Percentiles rank a stretch among this genome's conserved stretches.
Conservation (phyloP, 306 rosid genomes). For the Elaeagnus macrophylla region DNA sequence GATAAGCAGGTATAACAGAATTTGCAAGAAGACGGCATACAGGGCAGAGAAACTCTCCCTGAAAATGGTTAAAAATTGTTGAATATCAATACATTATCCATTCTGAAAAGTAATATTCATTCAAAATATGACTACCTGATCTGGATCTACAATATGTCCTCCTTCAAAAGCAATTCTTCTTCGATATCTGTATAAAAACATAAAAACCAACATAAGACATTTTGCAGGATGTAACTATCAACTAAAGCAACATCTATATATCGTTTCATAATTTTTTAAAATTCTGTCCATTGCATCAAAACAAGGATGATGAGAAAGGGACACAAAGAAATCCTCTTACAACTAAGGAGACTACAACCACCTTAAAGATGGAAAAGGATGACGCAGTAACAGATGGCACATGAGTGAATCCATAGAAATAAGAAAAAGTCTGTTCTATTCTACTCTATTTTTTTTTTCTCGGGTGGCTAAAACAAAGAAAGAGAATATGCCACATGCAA, state of each 20-base stretch:
- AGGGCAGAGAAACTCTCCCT: slow-evolving; percentile 98
- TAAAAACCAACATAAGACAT: slow-evolving; percentile 1
- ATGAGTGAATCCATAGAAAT: no score
- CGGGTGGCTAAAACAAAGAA: no score
- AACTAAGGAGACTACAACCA: no score
- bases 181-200: slow-evolving; percentile 46
- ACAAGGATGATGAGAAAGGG: no score
- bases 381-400: no score
- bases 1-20: slow-evolving; percentile 66
- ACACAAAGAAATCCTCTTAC: no score
- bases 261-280: no score
- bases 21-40: slow-evolving; percentile 94
- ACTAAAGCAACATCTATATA: background rate
- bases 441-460: no score
- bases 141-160: slow-evolving; percentile 94
- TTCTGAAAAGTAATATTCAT: slow-evolving; percentile 3
- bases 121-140: slow-evolving; percentile 43
- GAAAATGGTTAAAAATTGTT: slow-evolving; percentile 5
- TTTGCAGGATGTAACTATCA: background rate
- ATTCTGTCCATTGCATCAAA: no score
- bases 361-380: no score
- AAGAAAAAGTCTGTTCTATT: no score
- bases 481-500: no score
- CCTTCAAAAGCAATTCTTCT: slow-evolving; percentile 96
- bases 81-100: slow-evolving; percentile 13